Evolutionary conservation across 352 stramenopile species (phyloP).

Genomic region (Pythium apleroticum): DNA sequence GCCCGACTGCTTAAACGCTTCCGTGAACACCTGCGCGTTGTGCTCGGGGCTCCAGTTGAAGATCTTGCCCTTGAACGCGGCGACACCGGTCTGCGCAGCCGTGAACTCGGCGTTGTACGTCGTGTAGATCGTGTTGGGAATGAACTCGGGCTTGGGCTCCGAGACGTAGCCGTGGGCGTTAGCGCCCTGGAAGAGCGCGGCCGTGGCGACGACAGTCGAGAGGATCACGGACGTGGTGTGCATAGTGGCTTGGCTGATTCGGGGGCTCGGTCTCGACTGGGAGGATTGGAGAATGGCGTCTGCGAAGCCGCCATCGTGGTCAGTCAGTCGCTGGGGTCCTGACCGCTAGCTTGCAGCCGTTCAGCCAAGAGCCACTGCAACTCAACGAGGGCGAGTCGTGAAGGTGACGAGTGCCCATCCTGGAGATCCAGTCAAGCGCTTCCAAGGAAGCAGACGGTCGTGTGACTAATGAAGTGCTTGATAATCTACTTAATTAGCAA

Average conservation of each 20-base stretch:
- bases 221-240: constrained; percentile 4
- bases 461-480: background rate
- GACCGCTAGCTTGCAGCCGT: background rate
- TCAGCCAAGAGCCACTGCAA: background rate
- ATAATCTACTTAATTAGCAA: background rate
- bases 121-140: constrained; percentile 25
- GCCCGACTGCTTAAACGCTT: constrained; percentile 29
- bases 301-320: background rate
- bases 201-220: constrained; percentile 6
- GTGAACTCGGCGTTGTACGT: constrained; percentile 32
- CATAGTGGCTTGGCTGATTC: background rate
- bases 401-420: background rate
- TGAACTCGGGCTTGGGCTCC: constrained; percentile 40
- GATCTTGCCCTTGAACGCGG: constrained; percentile 49
- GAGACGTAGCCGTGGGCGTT: constrained; percentile 58
- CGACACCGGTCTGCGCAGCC: constrained; percentile 14
- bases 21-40: constrained; percentile 48
- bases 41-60: constrained; percentile 45
- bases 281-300: background rate
- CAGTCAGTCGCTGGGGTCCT: background rate
- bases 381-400: background rate
- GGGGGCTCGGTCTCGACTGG: background rate
- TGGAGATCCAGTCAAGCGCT: background rate
- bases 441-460: background rate
- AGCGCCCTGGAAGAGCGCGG: constrained; percentile 12